Conservation (phyloP, 2,329 filamentous ascomycete species). For the Lasiodiplodia sp. region DNA sequence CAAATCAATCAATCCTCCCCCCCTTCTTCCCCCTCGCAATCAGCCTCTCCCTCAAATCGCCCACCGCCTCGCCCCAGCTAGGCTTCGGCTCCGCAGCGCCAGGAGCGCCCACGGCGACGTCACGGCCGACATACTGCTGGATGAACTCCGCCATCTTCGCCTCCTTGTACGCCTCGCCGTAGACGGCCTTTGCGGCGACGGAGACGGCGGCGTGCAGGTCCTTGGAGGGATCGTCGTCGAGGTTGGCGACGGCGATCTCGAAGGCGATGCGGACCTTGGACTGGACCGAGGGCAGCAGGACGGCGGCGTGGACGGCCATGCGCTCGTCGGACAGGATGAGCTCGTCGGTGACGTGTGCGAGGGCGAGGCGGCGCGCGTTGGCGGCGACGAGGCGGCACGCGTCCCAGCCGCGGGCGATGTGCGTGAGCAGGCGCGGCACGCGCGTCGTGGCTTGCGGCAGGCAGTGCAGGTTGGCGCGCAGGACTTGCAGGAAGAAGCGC, state of each 20-base stretch:
- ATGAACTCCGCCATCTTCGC: constrained; percentile 79
- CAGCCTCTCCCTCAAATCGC: constrained; percentile 53
- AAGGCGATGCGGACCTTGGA: constrained; percentile 74
- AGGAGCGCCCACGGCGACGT: constrained; percentile 38
- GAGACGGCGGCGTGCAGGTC: constrained; percentile 42
- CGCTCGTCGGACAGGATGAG: constrained; percentile 69
- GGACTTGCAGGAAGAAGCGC: constrained; percentile 77
- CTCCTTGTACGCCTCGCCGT: constrained; percentile 80
- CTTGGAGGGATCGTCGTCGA: constrained; percentile 59
- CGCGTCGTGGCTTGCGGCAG: constrained; percentile 66
- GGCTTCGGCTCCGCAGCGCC: background rate
- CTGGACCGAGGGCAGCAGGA: constrained; percentile 70
- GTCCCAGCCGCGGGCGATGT: constrained; percentile 72
- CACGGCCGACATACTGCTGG: constrained; percentile 57
- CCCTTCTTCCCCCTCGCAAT: constrained; percentile 54
- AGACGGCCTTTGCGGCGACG: constrained; percentile 66
- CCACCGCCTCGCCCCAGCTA: constrained; percentile 52
- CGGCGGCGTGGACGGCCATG: constrained; percentile 65
- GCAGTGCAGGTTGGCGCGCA: constrained; percentile 71
- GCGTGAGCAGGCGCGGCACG: constrained; percentile 64
- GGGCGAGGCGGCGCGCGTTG: constrained; percentile 67
- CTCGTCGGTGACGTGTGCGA: constrained; percentile 71
- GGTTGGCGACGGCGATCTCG: constrained; percentile 62
- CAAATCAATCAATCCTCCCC: constrained; percentile 40
- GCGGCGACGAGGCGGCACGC: constrained; percentile 66